Evolutionary conservation across 140 eudicot species (phyloP), one percentile per base, ranked within the genome.

Genomic region (Artemisia princeps): DNA sequence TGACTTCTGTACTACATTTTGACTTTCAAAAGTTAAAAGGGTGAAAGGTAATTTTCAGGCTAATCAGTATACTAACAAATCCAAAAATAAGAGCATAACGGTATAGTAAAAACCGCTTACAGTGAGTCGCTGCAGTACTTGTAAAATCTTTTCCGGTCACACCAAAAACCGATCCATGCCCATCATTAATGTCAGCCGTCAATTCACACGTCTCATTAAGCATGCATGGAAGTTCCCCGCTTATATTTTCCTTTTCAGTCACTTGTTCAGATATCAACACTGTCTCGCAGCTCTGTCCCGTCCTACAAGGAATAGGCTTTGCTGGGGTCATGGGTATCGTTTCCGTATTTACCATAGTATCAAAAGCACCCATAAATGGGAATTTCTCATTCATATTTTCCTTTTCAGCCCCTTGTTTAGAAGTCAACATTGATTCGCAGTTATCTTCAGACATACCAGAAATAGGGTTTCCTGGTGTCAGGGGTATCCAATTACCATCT

Each of bases 401-500:
- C 62, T 45, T 68, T 51, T 50, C 55, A 3, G 20, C 52, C 69
- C 69, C 76, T 46, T 51, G 28, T 55, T 56, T 60, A 68, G 46
- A 69, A 68, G 6, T 48, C 51, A 62, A 62, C 33, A 24, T 20
- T 19, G 58, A 52, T 45, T 33, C 20, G 17, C 51, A 14, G 67
- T 50, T 42, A 49, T 58, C 28, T 22, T 42, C 63, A 0, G 13
- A 15, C 62, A 50, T 65, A 9, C 23, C 23, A 1, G 74, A 59
- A 63, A 63, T 37, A 37, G 61, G 61, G 58, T 76, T 80, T 76
- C 16, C 69, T 2, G 81, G 84, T 44, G 81, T 80, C 23, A 40
- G 9, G 2, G 84, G 84, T 4, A 55, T 71, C 78, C 78, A 67
- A 16, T 30, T 40, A 58, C 65, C 53, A 15, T 54, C 72, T 72